phyloP scores from a whole-genome alignment of 331 rosid genomes.

The Stylosanthes scabra region DNA sequence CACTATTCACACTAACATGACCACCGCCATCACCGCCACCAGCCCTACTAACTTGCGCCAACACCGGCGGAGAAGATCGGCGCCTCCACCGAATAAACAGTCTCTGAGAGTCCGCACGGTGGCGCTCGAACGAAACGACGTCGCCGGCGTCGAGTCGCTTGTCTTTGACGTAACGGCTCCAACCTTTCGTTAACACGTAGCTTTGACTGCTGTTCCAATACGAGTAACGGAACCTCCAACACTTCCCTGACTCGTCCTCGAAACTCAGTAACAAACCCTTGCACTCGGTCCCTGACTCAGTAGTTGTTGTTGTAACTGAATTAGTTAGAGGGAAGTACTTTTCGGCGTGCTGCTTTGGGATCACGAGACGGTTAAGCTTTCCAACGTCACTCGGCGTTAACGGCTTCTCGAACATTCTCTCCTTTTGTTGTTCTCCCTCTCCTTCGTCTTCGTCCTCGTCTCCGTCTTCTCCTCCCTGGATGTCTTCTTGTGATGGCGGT shows the following conservation, averaged over 20 bases:
- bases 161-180: conserved; percentile 97
- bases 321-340: conserved; percentile 73
- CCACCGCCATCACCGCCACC: conserved; percentile 16
- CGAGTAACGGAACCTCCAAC: conserved; percentile 96
- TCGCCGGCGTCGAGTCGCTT: conserved; percentile 95
- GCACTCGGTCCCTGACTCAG: conserved; percentile 45
- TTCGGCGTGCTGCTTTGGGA: conserved; percentile 97
- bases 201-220: conserved; percentile 99
- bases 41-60: conserved; percentile 42
- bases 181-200: conserved; percentile 90
- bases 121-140: conserved; percentile 76
- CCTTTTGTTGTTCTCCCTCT: neutral
- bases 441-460: neutral
- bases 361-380: conserved; percentile 93
- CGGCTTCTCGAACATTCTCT: conserved; percentile 89
- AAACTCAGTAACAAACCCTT: conserved; percentile 77
- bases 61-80: conserved; percentile 22
- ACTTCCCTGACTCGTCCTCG: conserved; percentile 91
- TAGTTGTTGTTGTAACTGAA: neutral
- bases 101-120: conserved; percentile 57
- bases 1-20: neutral
- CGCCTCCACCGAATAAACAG: conserved; percentile 80
- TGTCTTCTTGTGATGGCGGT: too few species aligned
- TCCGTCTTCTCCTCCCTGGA: too few species aligned
- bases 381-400: conserved; percentile 96